phyloP scores from a whole-genome alignment of 208 protist species.

The Vickermania ingenoplastis region DNA sequence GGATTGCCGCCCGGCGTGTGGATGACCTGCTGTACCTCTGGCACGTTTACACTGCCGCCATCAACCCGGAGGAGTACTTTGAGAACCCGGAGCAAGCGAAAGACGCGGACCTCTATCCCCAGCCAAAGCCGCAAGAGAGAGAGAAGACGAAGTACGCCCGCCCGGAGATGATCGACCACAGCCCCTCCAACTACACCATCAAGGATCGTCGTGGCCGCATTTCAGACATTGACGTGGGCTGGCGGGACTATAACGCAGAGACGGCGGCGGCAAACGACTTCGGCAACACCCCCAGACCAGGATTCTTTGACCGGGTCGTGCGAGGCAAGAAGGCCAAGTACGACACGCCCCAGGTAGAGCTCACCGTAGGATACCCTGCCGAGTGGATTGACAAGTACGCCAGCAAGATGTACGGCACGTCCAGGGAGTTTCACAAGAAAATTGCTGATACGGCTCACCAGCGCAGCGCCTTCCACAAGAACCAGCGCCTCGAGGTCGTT shows the following conservation, averaged over 20 bases:
- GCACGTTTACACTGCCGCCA: conserved; percentile 75
- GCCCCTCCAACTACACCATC: conserved; percentile 46
- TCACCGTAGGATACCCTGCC: conserved; percentile 73
- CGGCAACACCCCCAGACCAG: conserved; percentile 9
- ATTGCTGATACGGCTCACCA: conserved; percentile 48
- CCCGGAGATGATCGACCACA: conserved; percentile 38
- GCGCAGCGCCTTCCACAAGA: conserved; percentile 51
- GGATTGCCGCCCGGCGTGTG: conserved; percentile 54
- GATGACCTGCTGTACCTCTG: conserved; percentile 82
- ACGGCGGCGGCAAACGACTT: conserved; percentile 21
- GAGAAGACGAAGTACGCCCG: conserved; percentile 20
- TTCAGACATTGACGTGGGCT: conserved; percentile 62
- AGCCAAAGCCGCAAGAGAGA: background rate
- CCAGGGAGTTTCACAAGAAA: conserved; percentile 55
- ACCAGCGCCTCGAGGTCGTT: conserved; percentile 72
- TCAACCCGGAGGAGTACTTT: conserved; percentile 38
- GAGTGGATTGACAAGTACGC: conserved; percentile 76
- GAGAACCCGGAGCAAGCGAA: conserved; percentile 6
- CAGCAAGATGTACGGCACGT: conserved; percentile 33
- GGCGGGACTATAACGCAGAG: conserved; percentile 53
- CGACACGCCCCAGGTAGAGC: conserved; percentile 47
- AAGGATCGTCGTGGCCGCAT: conserved; percentile 23
- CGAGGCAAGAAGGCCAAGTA: conserved; percentile 10
- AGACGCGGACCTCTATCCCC: background rate
- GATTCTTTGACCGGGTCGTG: conserved; percentile 18